These are phyloP conservation scores for Epichloe uncinata DNA, from an alignment of 2,329 filamentous ascomycete species.

Conservation along the genomic window DNA sequence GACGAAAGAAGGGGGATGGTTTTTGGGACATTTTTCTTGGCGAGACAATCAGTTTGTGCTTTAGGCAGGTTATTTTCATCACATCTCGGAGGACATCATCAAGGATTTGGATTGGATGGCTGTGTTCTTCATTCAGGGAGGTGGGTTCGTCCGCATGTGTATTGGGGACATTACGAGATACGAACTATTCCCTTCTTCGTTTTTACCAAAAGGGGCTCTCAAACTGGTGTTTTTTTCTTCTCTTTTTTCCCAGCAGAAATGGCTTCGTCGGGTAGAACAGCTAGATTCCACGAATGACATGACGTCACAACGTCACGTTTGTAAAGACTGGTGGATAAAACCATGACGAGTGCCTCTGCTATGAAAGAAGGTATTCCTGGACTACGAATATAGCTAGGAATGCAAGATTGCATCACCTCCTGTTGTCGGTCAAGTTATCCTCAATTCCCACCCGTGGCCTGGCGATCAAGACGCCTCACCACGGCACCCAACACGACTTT, in stretches of 20 bases:
- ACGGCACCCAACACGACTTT: conserved; percentile 76
- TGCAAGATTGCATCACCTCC: too few relatives aligned
- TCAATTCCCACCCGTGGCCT: conserved; percentile 2
- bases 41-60: background rate
- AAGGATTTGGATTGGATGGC: background rate
- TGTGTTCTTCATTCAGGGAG: background rate
- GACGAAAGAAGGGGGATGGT: background rate
- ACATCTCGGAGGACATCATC: background rate
- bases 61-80: conserved; percentile 3
- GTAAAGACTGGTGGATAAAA: too few relatives aligned
- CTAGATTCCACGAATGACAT: too few relatives aligned
- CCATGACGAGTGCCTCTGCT: too few relatives aligned
- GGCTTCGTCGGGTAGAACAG: too few relatives aligned
- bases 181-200: background rate
- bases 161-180: background rate
- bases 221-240: too few relatives aligned
- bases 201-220: too few relatives aligned
- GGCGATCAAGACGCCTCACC: conserved; percentile 31
- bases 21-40: background rate
- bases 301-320: too few relatives aligned
- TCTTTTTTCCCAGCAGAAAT: too few relatives aligned
- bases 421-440: background rate
- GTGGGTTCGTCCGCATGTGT: background rate
- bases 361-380: too few relatives aligned
- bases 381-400: too few relatives aligned